A percentile compares a stretch with the other conserved stretches of the same genome.
Conservation (phyloP, 495 filamentous ascomycete species). For the Xylaria telfairii region DNA sequence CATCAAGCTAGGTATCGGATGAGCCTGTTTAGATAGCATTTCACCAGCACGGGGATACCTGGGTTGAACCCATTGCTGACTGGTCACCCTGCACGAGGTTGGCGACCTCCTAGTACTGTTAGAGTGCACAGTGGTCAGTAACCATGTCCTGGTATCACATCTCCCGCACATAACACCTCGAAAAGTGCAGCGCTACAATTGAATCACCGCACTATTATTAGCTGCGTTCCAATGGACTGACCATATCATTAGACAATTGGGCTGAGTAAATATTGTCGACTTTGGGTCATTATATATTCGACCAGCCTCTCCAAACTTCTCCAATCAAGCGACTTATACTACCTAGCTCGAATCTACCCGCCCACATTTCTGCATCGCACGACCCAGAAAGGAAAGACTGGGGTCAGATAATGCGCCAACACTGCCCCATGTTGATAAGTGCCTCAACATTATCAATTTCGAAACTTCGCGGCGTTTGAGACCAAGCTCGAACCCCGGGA, state of each 20-base stretch:
- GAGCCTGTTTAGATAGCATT: background rate
- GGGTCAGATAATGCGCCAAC: slow-evolving; percentile 6
- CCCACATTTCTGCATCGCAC: background rate
- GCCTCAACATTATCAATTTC: slow-evolving; percentile 3
- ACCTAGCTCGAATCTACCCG: background rate
- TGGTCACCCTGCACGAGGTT: background rate
- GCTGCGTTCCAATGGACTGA: background rate
- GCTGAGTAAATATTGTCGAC: slow-evolving; percentile 1
- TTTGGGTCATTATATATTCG: background rate
- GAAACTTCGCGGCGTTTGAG: slow-evolving; percentile 22
- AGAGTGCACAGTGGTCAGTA: too few species aligned
- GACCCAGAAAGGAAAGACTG: background rate
- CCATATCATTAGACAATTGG: background rate
- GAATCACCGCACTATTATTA: background rate
- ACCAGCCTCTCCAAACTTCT: slow-evolving; percentile 3
- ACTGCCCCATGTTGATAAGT: background rate
- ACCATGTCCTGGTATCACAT: background rate
- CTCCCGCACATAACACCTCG: background rate
- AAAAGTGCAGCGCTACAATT: background rate
- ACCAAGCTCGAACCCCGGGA: background rate
- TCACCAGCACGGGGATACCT: background rate
- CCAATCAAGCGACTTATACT: background rate
- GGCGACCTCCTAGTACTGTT: too few species aligned
- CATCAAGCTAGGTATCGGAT: background rate
- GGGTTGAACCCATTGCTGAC: background rate